Percentiles rank a stretch among this genome's conserved stretches.
phyloP scores from a whole-genome alignment of 768 basidiomycete species.

The Auricularia auricula-judae region DNA sequence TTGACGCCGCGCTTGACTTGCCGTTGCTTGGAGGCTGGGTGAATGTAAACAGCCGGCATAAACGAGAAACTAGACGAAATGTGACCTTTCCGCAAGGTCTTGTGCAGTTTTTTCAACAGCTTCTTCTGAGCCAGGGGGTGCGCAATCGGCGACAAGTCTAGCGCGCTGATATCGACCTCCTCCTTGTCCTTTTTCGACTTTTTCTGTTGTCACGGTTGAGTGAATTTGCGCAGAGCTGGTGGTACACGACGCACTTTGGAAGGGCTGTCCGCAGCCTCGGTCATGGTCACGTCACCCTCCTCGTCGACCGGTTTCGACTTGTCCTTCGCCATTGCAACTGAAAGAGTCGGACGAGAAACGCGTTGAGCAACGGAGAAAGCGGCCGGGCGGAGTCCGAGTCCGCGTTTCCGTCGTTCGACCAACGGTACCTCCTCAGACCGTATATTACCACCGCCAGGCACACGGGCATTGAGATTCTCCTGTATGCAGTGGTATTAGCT shows the following conservation, averaged over 20 bases:
- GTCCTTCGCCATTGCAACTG: slow-evolving; percentile 47
- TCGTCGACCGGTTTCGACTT: slow-evolving; percentile 67
- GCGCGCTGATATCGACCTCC: slow-evolving; percentile 54
- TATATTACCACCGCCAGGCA: no score
- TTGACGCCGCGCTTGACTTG: slow-evolving; percentile 98
- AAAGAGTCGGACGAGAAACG: neutral
- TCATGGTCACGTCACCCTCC: slow-evolving; percentile 38
- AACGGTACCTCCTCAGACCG: no score
- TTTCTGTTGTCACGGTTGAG: slow-evolving; percentile 30
- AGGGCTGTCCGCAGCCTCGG: slow-evolving; percentile 25
- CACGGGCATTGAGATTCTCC: no score
- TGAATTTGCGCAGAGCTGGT: slow-evolving; percentile 12
- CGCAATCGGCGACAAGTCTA: slow-evolving; percentile 89
- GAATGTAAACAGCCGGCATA: slow-evolving; percentile 2
- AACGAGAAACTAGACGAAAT: slow-evolving; percentile 5
- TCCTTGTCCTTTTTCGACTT: slow-evolving; percentile 57
- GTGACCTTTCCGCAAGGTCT: slow-evolving; percentile 83
- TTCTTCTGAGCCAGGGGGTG: slow-evolving; percentile 90
- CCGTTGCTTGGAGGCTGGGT: slow-evolving; percentile 78
- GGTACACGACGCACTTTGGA: slow-evolving; percentile 17
- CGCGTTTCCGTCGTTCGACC: neutral
- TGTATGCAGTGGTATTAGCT: no score
- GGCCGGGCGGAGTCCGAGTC: neutral
- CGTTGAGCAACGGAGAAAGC: neutral
- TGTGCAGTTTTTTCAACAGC: slow-evolving; percentile 87